Percentiles rank a stretch among this genome's conserved stretches.
Evolutionary conservation across 805 yeast species (phyloP).

Genomic region (Spathaspora girioi): DNA sequence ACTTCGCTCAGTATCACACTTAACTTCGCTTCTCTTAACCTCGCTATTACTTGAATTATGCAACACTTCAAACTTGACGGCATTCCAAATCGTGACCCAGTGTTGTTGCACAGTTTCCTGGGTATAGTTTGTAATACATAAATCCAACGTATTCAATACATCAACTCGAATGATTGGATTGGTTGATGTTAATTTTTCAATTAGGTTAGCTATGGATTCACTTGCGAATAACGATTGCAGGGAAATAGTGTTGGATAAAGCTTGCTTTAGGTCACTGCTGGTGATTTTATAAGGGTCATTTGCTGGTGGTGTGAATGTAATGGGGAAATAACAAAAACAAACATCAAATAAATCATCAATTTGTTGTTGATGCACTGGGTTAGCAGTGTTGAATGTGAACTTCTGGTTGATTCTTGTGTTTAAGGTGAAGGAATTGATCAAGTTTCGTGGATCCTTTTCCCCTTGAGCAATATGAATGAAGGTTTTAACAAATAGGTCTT

Average conservation of each 20-base stretch:
- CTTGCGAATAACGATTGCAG: slow-evolving; percentile 60
- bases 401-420: slow-evolving; percentile 43
- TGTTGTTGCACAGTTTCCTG: slow-evolving; percentile 46
- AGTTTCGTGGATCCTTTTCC: slow-evolving; percentile 92
- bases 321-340: slow-evolving; percentile 93
- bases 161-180: slow-evolving; percentile 73
- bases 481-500: slow-evolving; percentile 39
- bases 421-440: slow-evolving; percentile 64
- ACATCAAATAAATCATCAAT: slow-evolving; percentile 78
- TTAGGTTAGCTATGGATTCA: slow-evolving; percentile 71
- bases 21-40: no score
- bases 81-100: slow-evolving; percentile 82
- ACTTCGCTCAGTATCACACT: no score
- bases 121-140: slow-evolving; percentile 54
- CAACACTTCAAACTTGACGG: slow-evolving; percentile 82
- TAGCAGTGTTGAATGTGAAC: slow-evolving; percentile 25
- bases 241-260: slow-evolving; percentile 60
- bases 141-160: slow-evolving; percentile 57
- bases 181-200: slow-evolving; percentile 77
- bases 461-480: slow-evolving; percentile 73
- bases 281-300: slow-evolving; percentile 86
- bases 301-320: slow-evolving; percentile 87
- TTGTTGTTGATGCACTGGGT: slow-evolving; percentile 35
- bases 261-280: slow-evolving; percentile 61
- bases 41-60: slow-evolving; percentile 65